These are phyloP conservation scores for Penicillium fimorum DNA, from an alignment of 495 filamentous ascomycete species.

Conservation along the genomic window DNA sequence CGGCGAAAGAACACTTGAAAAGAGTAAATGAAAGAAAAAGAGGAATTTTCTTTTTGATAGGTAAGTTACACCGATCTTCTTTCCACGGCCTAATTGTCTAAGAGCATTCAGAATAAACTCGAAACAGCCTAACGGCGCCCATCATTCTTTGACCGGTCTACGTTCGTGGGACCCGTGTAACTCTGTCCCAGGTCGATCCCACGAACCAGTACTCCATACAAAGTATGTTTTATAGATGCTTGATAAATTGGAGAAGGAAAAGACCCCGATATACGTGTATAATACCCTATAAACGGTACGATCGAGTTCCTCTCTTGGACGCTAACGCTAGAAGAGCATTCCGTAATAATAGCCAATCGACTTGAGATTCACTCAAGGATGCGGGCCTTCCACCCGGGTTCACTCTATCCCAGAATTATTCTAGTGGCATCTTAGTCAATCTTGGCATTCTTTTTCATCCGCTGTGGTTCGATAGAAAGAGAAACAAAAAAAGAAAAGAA, in stretches of 20 bases:
- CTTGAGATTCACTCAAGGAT: conserved; percentile 6
- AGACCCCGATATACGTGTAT: background rate
- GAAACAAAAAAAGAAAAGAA: background rate
- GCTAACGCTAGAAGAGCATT: conserved; percentile 6
- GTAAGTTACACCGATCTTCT: conserved; percentile 25
- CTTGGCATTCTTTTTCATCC: conserved; percentile 10
- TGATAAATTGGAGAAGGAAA: background rate
- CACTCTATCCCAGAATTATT: conserved; percentile 11
- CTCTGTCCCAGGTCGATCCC: conserved; percentile 15
- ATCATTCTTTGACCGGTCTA: conserved; percentile 11
- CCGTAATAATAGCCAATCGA: conserved; percentile 6
- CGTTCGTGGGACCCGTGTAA: conserved; percentile 17
- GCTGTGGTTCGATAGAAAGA: background rate
- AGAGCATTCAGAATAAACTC: conserved; percentile 41
- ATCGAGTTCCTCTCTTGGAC: conserved; percentile 5
- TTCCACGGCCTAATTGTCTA: conserved; percentile 28
- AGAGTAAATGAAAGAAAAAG: conserved; percentile 7
- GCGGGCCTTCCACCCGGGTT: conserved; percentile 27
- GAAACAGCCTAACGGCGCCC: conserved; percentile 48
- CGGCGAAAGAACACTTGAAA: conserved; percentile 11
- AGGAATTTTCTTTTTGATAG: conserved; percentile 2
- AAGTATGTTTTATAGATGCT: conserved; percentile 1
- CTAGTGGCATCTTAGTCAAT: conserved; percentile 17
- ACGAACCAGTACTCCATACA: conserved; percentile 7
- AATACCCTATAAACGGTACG: background rate